Conservation (phyloP, 2,329 filamentous ascomycete species). For the Xylariaceae sp. region DNA sequence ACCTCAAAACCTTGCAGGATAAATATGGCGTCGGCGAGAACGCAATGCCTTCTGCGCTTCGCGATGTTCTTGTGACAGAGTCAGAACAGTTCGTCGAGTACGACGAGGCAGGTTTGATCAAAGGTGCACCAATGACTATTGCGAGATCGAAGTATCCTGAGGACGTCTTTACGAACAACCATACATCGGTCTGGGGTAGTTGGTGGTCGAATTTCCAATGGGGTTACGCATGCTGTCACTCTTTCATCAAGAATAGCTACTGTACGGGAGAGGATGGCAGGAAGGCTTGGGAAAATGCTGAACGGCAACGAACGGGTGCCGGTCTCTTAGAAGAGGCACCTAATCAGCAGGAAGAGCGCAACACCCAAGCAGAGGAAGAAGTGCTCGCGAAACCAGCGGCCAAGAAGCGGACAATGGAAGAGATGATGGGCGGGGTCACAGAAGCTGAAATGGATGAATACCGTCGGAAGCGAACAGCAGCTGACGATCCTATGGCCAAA, state of each 20-base stretch:
- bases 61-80: constrained; percentile 73
- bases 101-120: constrained; percentile 86
- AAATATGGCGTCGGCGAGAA: constrained; percentile 80
- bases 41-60: constrained; percentile 65
- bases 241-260: constrained; percentile 93
- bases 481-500: constrained; percentile 87
- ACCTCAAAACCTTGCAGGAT: constrained; percentile 74
- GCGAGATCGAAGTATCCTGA: constrained; percentile 92
- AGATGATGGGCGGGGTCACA: constrained; percentile 78
- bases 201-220: constrained; percentile 97
- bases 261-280: constrained; percentile 93
- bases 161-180: constrained; percentile 87
- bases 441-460: constrained; percentile 90
- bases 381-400: constrained; percentile 37
- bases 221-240: constrained; percentile 97
- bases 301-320: constrained; percentile 61
- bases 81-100: constrained; percentile 93
- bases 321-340: constrained; percentile 46
- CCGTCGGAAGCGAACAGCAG: constrained; percentile 73
- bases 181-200: constrained; percentile 91
- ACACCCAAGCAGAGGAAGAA: constrained; percentile 34
- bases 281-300: constrained; percentile 77
- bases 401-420: constrained; percentile 78
- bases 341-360: constrained; percentile 32
- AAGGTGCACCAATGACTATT: constrained; percentile 78